Evolutionary conservation across 2,329 filamentous ascomycete genomes (phyloP).

Genomic region (Annulohypoxylon truncatum): DNA sequence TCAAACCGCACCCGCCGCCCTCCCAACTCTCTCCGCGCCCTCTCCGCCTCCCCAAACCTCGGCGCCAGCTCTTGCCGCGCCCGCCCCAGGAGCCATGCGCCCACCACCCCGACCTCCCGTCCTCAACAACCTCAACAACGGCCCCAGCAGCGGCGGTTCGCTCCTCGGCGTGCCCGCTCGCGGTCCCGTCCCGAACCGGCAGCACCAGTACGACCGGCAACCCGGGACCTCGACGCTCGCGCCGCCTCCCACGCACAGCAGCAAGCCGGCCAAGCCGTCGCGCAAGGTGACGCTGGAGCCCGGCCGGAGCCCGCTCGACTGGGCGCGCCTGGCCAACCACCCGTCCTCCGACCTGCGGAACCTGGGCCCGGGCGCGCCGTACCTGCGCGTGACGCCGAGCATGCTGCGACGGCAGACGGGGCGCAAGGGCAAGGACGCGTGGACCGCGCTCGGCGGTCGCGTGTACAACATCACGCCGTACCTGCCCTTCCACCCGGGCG

Average conservation of each 20-base stretch:
- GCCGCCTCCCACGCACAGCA: constrained; percentile 65
- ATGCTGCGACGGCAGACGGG: constrained; percentile 84
- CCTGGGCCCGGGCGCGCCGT: constrained; percentile 61
- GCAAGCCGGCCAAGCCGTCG: constrained; percentile 65
- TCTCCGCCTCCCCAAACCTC: constrained; percentile 20
- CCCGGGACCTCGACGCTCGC: constrained; percentile 58
- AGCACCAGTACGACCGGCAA: constrained; percentile 42
- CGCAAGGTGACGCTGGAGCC: constrained; percentile 85
- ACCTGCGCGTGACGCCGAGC: constrained; percentile 82
- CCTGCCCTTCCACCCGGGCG: constrained; percentile 89
- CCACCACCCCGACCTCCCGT: constrained; percentile 44
- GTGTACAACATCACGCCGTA: constrained; percentile 97
- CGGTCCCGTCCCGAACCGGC: constrained; percentile 56
- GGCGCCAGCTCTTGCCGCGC: background rate
- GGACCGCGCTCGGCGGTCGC: constrained; percentile 88
- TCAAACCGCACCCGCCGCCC: constrained; percentile 13
- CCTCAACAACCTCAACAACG: constrained; percentile 39
- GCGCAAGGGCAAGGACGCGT: constrained; percentile 85
- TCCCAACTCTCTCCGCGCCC: constrained; percentile 35
- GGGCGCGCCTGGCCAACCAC: constrained; percentile 79
- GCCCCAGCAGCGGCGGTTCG: constrained; percentile 8
- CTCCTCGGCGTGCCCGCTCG: constrained; percentile 44
- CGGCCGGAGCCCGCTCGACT: constrained; percentile 94
- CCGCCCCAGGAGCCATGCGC: constrained; percentile 26
- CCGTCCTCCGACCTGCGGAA: constrained; percentile 76